Base-by-base conservation (phyloP, 768 basidiomycete species). In the Calvatia gigantea region DNA sequence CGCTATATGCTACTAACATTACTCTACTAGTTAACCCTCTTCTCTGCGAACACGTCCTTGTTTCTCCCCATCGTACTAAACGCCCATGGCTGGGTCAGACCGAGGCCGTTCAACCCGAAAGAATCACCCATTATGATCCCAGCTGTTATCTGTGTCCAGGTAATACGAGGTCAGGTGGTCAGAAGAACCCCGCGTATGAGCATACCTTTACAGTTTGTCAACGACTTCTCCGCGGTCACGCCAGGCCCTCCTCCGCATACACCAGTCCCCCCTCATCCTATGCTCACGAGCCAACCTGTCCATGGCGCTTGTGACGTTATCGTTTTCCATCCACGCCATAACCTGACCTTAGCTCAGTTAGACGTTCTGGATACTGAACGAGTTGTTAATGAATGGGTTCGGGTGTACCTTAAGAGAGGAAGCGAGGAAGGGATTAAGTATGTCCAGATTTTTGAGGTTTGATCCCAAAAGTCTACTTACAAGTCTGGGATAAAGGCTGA, bases 21-120 rank as follows among this genome's bases (percentile, higher is more conserved):
- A 21, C 46, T 23, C n/a, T 2, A 4, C 12, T 64, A 94, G 91
- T 82, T 66, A 95, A 95, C 64, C 91, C 93, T 3, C 79, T 95
- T 56, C 85, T 82, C 0, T 79, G 82, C 56, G 86, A 87, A 62
- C 77, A 90, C 65, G 73, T 94, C 52, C 83, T 95, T 31, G 88
- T 94, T 32, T 94, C 92, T 35, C 91, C 94, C 0, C 94, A 96
- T 69, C 87, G 94, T 49, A 91, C 79, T 6, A 92, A 90, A 64
- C 84, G 94, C 17, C 94, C 94, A 12, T 97, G 94, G 94, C 78
- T 86, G 37, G 94, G 94, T 28, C 91, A 95, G 66, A 83, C 84
- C 1, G 94, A 96, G 59, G 68, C 83, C 1, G 77, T 86, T 0
- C 78, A 85, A 55, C 44, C 75, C 1, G 64, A 71, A 6, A 65